Conservation (phyloP, 192 early-diverging fungal genomes). For the Lobulomyces angularis region DNA sequence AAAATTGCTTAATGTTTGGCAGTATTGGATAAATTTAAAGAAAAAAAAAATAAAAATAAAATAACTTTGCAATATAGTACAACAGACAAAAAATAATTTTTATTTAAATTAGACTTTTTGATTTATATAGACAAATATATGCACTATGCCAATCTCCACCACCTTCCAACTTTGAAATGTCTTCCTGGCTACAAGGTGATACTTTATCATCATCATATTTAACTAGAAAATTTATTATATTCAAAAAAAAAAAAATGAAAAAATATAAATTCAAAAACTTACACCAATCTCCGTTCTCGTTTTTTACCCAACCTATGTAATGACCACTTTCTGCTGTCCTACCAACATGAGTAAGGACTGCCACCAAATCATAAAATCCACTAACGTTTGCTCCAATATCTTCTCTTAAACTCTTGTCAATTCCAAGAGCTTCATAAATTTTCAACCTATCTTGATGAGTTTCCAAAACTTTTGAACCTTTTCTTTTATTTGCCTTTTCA, state of each 20-base stretch:
- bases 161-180: constrained; percentile 82
- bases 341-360: constrained; percentile 92
- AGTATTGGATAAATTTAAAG: no score
- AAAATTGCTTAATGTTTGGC: no score
- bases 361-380: constrained; percentile 84
- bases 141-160: constrained; percentile 73
- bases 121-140: constrained; percentile 78
- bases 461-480: constrained; percentile 8
- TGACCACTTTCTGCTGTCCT: constrained; percentile 81
- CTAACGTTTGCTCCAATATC: constrained; percentile 78
- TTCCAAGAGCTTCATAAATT: constrained; percentile 30
- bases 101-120: no score
- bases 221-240: constrained; percentile 8
- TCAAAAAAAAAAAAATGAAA: neutral
- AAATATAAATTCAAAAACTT: constrained; percentile 8
- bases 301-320: constrained; percentile 91
- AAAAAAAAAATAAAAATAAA: no score
- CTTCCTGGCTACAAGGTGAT: constrained; percentile 65
- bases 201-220: constrained; percentile 97
- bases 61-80: no score
- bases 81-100: no score
- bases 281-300: constrained; percentile 48
- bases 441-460: constrained; percentile 11
- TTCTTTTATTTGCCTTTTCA: constrained; percentile 8
- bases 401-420: constrained; percentile 57